phyloP scores from a whole-genome alignment of 2,329 filamentous ascomycete species.

The Neopestalotiopsis clavispora region DNA sequence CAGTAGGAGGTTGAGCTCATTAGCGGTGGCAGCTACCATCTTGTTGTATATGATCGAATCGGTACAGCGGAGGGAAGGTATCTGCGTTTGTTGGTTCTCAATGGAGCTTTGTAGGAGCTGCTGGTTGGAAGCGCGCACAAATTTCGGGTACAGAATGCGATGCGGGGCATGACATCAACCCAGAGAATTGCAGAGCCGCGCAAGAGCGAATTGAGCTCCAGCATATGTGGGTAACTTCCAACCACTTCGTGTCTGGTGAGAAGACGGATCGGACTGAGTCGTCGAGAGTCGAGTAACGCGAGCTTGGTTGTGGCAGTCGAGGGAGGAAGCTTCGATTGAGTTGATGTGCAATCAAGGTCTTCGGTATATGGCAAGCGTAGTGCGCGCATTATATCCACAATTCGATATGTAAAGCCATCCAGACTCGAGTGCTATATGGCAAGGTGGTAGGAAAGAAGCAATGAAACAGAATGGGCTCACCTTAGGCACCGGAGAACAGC shows the following conservation, averaged over 20 bases:
- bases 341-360: neutral
- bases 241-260: neutral
- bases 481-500: conserved; percentile 20
- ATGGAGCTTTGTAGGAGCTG: neutral
- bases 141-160: conserved; percentile 19
- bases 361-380: neutral
- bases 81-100: neutral
- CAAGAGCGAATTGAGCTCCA: neutral
- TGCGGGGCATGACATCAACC: conserved; percentile 30
- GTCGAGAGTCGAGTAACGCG: neutral
- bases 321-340: neutral
- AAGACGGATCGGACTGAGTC: neutral
- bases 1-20: no score
- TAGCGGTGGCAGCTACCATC: no score
- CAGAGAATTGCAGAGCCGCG: neutral
- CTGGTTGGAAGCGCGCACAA: neutral
- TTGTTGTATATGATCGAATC: neutral
- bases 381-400: neutral
- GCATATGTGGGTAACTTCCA: neutral
- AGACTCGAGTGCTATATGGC: conserved; percentile 13
- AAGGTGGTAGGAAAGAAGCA: conserved; percentile 1
- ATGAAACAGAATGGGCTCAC: conserved; percentile 18
- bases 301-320: neutral
- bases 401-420: neutral
- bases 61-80: neutral